Evolutionary conservation across 1,284 basidiomycete species (phyloP).

Genomic region (Rhodotorula sp.): DNA sequence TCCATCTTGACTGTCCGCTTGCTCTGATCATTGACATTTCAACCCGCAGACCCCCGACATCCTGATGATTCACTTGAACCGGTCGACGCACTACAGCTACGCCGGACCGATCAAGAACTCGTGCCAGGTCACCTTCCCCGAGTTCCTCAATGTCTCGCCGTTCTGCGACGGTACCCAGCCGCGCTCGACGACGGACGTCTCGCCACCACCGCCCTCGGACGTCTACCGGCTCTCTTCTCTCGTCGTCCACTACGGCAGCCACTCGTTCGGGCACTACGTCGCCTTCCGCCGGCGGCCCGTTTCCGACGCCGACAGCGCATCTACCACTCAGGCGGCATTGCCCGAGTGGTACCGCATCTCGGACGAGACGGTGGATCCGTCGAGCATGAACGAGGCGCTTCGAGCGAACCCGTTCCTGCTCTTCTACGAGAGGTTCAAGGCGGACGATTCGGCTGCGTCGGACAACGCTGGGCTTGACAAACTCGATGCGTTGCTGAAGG

Average conservation of each 20-base stretch:
- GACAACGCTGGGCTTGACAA: not conserved
- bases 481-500: not conserved
- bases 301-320: not conserved
- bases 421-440: slow-evolving; percentile 71
- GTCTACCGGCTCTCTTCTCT: slow-evolving; percentile 76
- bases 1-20: slow-evolving; percentile 13
- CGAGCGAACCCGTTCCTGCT: slow-evolving; percentile 78
- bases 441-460: not conserved
- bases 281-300: slow-evolving; percentile 66
- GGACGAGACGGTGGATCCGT: slow-evolving; percentile 76
- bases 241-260: slow-evolving; percentile 84
- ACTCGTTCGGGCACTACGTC: slow-evolving; percentile 87
- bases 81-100: slow-evolving; percentile 68
- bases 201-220: slow-evolving; percentile 5
- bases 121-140: slow-evolving; percentile 73
- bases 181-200: slow-evolving; percentile 28
- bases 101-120: slow-evolving; percentile 74
- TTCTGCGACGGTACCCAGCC: slow-evolving; percentile 68
- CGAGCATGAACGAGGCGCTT: slow-evolving; percentile 69
- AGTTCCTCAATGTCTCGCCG: slow-evolving; percentile 77
- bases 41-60: slow-evolving; percentile 68
- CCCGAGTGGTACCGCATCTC: slow-evolving; percentile 75
- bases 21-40: not conserved
- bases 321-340: not conserved
- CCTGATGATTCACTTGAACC: slow-evolving; percentile 78